Evolutionary conservation across 2,329 filamentous ascomycete genomes (phyloP).

Genomic region (Aureobasidium sp.): DNA sequence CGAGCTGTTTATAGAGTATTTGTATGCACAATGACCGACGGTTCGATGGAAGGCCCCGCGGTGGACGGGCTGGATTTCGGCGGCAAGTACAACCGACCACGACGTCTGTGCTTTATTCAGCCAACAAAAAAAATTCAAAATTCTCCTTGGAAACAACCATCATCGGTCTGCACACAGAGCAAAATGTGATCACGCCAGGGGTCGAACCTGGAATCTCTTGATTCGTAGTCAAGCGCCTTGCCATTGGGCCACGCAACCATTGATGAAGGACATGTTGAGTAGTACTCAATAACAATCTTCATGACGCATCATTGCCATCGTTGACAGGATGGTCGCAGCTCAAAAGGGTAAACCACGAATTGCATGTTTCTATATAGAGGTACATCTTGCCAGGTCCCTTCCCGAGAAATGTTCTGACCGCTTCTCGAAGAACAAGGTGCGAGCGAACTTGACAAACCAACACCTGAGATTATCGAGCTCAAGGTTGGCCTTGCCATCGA

Average conservation of each 20-base stretch:
- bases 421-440: background rate
- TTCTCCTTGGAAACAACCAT: background rate
- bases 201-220: constrained; percentile 16
- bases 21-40: background rate
- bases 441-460: constrained; percentile 5
- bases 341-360: no score
- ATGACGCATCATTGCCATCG: background rate
- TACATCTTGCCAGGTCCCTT: background rate
- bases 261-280: background rate
- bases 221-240: constrained; percentile 50
- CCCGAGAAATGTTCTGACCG: background rate
- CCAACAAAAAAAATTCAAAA: background rate
- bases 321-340: background rate
- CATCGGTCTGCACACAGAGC: background rate
- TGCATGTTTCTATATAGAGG: background rate
- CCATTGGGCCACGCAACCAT: constrained; percentile 42
- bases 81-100: background rate
- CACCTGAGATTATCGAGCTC: background rate
- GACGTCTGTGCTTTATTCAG: background rate
- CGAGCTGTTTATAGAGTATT: background rate
- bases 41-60: background rate
- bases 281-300: background rate
- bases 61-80: background rate
- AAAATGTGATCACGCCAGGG: constrained; percentile 14
- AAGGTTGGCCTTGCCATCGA: background rate